Base-by-base conservation (phyloP, 2,329 filamentous ascomycete genomes). In the Fusarium duplospermum region DNA sequence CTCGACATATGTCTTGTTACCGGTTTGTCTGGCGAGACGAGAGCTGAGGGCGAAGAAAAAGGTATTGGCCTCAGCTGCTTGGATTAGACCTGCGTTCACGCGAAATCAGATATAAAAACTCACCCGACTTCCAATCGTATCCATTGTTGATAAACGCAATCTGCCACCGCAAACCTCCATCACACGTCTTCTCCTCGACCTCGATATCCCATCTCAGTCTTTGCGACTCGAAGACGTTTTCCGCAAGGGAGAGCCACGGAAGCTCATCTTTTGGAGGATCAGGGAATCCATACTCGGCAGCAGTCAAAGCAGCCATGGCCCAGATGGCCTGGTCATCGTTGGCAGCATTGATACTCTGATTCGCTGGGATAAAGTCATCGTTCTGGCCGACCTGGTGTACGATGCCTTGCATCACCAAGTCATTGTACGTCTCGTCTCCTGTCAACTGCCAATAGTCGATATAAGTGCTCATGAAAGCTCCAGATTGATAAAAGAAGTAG, bases 261-360 rank as follows among this genome's bases (percentile, higher is more conserved):
- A 89, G 86, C 70, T 89, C 78, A 57, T 86, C 84, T 0, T 81
- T 74, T 0, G 87, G 84, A 0, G 89, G 89, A 71, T 92, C 85
- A 9, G 90, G 88, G 72, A 92, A 92, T 52, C 88, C 87, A 59
- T 87, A 85, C 79, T 93, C 92, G 54, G 90, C 90, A 2, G 92
- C 92, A 7, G 89, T 84, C 86, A 93, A 89, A 42, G 91, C 90
- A 10, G 90, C 87, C 79, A 93, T 87, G n/a, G 86, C 92, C 92
- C 92, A 93, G 79, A 92, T 92, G 38, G 87, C 88, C 80, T 94
- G 92, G 67, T 93, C 91, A 70, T 93, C 91, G 78, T 93, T 93
- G 68, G 91, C 91, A 35, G 89, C 83, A 0, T 86, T 87, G 2
- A 83, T 83, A 0, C 87, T 89, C 78, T 88, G 87, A 79, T 91